Conservation (phyloP, 148 eudicot genomes). For the Beta vulgaris region DNA sequence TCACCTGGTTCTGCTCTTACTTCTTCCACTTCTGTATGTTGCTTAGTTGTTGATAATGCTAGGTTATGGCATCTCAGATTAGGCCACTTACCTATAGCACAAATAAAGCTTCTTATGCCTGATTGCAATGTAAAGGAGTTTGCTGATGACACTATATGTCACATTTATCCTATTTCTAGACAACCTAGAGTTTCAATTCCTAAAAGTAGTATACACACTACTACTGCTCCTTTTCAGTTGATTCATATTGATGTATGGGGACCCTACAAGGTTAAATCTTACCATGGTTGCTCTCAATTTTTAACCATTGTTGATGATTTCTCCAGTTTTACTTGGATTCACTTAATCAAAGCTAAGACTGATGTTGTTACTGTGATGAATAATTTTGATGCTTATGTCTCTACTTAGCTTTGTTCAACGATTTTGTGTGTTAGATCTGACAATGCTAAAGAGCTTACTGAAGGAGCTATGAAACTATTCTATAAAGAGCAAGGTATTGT, state of each 20-base stretch:
- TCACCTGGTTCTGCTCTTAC: neutral
- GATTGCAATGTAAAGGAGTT: fast-evolving
- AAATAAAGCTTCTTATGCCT: neutral
- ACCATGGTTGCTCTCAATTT: neutral
- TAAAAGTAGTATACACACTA: neutral
- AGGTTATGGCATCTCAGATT: no score
- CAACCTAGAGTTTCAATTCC: neutral
- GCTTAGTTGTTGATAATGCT: neutral
- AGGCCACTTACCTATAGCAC: neutral
- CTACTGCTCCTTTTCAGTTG: neutral
- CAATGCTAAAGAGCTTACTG: neutral
- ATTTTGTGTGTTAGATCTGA: neutral
- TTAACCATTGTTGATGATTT: neutral
- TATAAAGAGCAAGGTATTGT: neutral
- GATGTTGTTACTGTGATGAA: neutral
- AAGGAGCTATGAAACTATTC: neutral
- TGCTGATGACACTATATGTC: neutral
- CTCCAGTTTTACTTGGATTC: neutral
- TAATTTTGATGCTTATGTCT: neutral
- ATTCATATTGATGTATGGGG: neutral
- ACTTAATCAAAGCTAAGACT: neutral
- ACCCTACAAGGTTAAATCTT: neutral
- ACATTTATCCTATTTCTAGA: neutral
- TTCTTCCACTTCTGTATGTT: neutral
- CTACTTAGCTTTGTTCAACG: neutral